Base-by-base conservation (phyloP, 2,329 filamentous ascomycete genomes). In the Seiridium cupressi region DNA sequence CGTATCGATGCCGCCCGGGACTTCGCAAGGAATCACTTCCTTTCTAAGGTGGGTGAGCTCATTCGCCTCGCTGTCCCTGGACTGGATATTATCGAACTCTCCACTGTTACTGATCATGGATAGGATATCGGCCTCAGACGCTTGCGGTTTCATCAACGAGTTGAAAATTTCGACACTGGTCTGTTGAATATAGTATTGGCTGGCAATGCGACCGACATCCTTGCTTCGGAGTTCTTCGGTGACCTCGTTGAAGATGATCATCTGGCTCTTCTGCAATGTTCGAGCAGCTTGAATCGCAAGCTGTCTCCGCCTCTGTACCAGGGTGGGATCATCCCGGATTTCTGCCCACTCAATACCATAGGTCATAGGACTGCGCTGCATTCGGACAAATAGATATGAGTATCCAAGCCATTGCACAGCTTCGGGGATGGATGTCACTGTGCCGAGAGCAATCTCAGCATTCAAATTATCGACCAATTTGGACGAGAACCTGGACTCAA, bases 331-430 rank as follows among this genome's bases (percentile, higher is more conserved):
- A 66, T 98, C 91, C 38, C 88, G 83, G 58, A 92, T 90, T 74
- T 99, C 95, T 13, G 89, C 83, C 91, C 92, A 98, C 66, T 97
- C 93, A 54, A 99, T 98, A 3, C 94, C 95, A 70, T 99, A 99
- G 1, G 89, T 89, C 70, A 94, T 86, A 3, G 93, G 94, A 65
- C 95, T 97, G 61, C 91, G 87, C 72, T 91, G 88, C 95, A 99
- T 99, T 44, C 95, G 90, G 44, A 99, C 94, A 73, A 97, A 99
- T 0, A 99, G 82, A 70, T 98, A 99, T 0, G 94, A 97, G 73
- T 99, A 99, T 11, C 96, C 94, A 38, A 99, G 89, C 95, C 95
- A 99, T 65, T 96, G 92, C 1, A 97, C 93, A 0, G 92, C 95
- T 77, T 99, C 96, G 2, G 89, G 82, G 2, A 99, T 90, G 1